Evolutionary conservation across 129 eudicot species (phyloP).

Genomic region (Flaveria ramosissima): DNA sequence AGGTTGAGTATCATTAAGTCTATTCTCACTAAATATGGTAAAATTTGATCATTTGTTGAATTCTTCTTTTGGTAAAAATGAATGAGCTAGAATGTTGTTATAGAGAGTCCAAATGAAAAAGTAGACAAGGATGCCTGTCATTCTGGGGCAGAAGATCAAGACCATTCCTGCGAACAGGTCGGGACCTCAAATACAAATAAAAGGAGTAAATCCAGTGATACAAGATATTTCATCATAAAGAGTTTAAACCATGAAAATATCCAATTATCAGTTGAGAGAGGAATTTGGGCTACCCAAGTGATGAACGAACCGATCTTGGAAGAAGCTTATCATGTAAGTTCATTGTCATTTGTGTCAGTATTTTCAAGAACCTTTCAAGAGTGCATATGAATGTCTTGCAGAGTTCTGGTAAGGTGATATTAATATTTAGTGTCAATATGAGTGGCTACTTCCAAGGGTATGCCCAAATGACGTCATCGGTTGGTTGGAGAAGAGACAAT

Average conservation of each 20-base stretch:
- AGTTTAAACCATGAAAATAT: conserved; percentile 85
- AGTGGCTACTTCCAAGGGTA: conserved; percentile 98
- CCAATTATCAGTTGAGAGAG: conserved; percentile 69
- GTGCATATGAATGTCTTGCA: conserved; percentile 49
- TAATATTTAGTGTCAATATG: conserved; percentile 92
- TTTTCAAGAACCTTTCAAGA: conserved; percentile 25
- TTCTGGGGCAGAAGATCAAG: conserved; percentile 58
- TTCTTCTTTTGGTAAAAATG: conserved; percentile 13
- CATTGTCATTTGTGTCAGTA: neutral
- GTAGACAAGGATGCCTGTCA: conserved; percentile 48
- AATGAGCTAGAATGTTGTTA: conserved; percentile 42
- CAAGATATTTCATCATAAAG: conserved; percentile 88
- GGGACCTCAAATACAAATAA: conserved; percentile 51
- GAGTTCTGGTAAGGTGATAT: conserved; percentile 79
- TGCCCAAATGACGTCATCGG: conserved; percentile 93
- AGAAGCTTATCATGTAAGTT: conserved; percentile 90
- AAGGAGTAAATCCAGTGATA: conserved; percentile 43
- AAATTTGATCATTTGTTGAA: conserved; percentile 31
- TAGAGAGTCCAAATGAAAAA: conserved; percentile 58
- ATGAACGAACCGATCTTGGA: conserved; percentile 96
- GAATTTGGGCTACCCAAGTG: conserved; percentile 95
- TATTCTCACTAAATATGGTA: neutral
- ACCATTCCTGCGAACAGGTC: conserved; percentile 43
- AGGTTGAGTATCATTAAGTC: neutral
- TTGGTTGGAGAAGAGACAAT: conserved; percentile 88